Conservation (phyloP, 2,329 filamentous ascomycete species). For the Chrysoporthe deuterocubensis region DNA sequence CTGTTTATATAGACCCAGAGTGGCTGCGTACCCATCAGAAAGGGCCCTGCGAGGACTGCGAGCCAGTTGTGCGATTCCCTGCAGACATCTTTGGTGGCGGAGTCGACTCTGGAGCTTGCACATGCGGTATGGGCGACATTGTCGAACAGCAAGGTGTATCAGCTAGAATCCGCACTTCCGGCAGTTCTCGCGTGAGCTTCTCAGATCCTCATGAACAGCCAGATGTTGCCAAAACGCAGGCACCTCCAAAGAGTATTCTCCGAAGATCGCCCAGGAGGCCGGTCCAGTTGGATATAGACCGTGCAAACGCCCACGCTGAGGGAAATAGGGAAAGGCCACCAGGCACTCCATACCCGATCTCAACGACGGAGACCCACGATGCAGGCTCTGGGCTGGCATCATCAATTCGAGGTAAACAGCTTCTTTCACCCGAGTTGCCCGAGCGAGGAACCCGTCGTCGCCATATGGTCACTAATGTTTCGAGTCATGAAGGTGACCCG, state of each 20-base stretch:
- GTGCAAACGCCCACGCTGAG: not conserved
- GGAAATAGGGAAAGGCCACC: not conserved
- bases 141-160: not conserved
- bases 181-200: slow-evolving; percentile 22
- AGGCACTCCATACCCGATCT: not conserved
- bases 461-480: not conserved
- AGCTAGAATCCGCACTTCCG: not conserved
- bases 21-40: slow-evolving; percentile 15
- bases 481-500: not conserved
- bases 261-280: slow-evolving; percentile 1
- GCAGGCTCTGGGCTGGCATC: not conserved
- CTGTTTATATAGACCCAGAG: not conserved
- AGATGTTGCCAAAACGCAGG: not conserved
- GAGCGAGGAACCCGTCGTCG: no score
- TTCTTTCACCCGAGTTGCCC: not conserved
- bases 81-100: slow-evolving; percentile 5
- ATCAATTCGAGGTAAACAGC: not conserved
- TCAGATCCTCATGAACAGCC: slow-evolving; percentile 2
- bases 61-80: slow-evolving; percentile 12
- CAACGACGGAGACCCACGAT: not conserved
- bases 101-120: slow-evolving; percentile 12
- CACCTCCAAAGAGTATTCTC: slow-evolving; percentile 1
- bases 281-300: not conserved
- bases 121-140: not conserved
- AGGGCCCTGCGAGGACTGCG: slow-evolving; percentile 16